Conservation (phyloP, 306 rosid species). For the Sicyos baderoa region DNA sequence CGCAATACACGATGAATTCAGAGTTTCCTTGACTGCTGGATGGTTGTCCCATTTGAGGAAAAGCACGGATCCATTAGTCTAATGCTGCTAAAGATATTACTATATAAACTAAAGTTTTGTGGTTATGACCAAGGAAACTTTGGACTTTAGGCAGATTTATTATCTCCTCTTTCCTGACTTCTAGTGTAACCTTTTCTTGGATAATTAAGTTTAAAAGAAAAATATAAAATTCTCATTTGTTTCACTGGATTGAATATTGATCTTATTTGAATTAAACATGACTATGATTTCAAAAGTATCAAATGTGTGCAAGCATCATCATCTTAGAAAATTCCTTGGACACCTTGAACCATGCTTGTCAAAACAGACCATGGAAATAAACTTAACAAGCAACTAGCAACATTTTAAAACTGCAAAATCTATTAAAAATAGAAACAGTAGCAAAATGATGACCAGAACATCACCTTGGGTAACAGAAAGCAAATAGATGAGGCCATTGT, state of each 20-base stretch:
- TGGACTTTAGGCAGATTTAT: not conserved
- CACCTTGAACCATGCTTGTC: constrained; percentile 1
- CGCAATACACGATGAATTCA: too few relatives aligned
- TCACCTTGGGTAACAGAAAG: constrained; percentile 62
- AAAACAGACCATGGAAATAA: not conserved
- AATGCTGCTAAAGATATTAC: too few relatives aligned
- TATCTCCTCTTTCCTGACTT: constrained; percentile 1
- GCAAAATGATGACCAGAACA: not conserved
- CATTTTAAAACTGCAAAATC: not conserved
- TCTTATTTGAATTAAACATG: not conserved
- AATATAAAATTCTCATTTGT: not conserved
- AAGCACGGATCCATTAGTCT: too few relatives aligned
- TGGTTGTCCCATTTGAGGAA: too few relatives aligned
- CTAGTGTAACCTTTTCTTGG: constrained; percentile 4
- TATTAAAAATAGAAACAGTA: not conserved
- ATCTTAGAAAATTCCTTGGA: not conserved
- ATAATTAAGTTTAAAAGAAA: not conserved
- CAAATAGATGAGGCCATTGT: constrained; percentile 86
- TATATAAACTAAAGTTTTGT: too few relatives aligned
- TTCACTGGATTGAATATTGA: not conserved
- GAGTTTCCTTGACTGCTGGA: too few relatives aligned
- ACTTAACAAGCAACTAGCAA: not conserved
- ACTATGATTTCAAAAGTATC: not conserved
- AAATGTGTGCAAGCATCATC: not conserved
- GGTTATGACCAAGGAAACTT: not conserved